Conservation (phyloP, 2,329 filamentous ascomycete genomes). For the Cladosporium sp. region DNA sequence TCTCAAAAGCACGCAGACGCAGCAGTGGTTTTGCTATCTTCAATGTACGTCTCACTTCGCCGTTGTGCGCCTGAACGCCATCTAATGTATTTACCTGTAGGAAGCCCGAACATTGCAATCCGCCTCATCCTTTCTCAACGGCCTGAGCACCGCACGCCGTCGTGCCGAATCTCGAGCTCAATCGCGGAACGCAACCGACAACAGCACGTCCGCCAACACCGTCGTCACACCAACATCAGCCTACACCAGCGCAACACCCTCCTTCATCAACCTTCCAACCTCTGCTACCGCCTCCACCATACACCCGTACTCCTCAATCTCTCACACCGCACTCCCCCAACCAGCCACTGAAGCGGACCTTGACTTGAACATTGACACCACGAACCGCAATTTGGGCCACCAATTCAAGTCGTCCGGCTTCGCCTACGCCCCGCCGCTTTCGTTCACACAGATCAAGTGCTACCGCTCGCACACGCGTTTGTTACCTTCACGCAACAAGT, state of each 20-base stretch:
- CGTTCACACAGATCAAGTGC: slow-evolving; percentile 26
- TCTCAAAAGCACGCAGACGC: slow-evolving; percentile 23
- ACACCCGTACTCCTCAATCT: slow-evolving; percentile 12
- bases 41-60: slow-evolving; percentile 21
- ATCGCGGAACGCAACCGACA: slow-evolving; percentile 14
- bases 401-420: slow-evolving; percentile 29
- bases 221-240: neutral
- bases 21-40: slow-evolving; percentile 30
- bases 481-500: slow-evolving; percentile 24
- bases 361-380: slow-evolving; percentile 14
- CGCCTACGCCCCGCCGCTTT: slow-evolving; percentile 26
- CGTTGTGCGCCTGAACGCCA: neutral
- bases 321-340: slow-evolving; percentile 12
- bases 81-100: slow-evolving; percentile 13
- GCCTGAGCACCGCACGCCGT: slow-evolving; percentile 26
- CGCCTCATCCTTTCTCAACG: slow-evolving; percentile 29
- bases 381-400: slow-evolving; percentile 22
- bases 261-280: neutral
- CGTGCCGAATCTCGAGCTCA: slow-evolving; percentile 23
- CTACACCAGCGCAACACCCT: slow-evolving; percentile 11
- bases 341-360: slow-evolving; percentile 5
- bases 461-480: slow-evolving; percentile 24
- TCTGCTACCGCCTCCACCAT: slow-evolving; percentile 7
- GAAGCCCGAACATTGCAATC: slow-evolving; percentile 29
- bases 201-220: slow-evolving; percentile 9